Evolutionary conservation across 2,329 filamentous ascomycete species (phyloP), one percentile per base, ranked within the genome.

Genomic region (Drechslerella dactyloides): DNA sequence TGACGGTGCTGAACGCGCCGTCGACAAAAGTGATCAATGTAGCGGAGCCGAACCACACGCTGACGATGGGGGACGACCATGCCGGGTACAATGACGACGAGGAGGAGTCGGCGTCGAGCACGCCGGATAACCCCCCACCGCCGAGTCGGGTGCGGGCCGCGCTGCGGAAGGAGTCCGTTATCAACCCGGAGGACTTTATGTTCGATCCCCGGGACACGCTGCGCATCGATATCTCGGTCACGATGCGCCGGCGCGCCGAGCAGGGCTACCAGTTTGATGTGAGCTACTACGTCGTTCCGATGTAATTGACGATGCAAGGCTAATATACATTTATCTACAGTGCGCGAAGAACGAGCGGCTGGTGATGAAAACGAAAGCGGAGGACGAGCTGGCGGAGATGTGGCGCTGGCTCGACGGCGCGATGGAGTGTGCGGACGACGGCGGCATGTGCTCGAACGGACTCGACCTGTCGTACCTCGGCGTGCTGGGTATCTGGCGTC

Each of bases 391-490:
- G n/a, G 84, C 87, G 65, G 88, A 90, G 63, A 81, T 90, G n/a
- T 96, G 91, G 91, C 85, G 86, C 52, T 90, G 90, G 83, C 53
- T 51, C 35, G 44, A 73, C 85, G 86, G 85, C 70, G 87, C 87
- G 1, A 86, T 90, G 75, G 82, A 84, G 24, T 86, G 87, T 30
- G 86, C 88, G 1, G 82, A 84, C 37, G 84, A 88, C 73, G 85
- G 86, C 52, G 88, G 87, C n/a, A 90, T 94, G 89, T 81, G 89
- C 24, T 82, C 86, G 6, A 83, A 85, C 11, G 84, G 84, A 1
- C 81, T 92, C 2, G 90, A 94, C 75, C 80, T 93, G 19, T 89
- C 88, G 76, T 94, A 90, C 76, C 82, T 93, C 68, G 91, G 91
- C 1, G 86, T 93, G 5, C 82, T 86, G 60, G 85, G 85, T 1